A percentile compares a stretch with the other conserved stretches of the same genome.
Evolutionary conservation across 306 rosid species (phyloP).

Genomic region (Cicer arietinum): DNA sequence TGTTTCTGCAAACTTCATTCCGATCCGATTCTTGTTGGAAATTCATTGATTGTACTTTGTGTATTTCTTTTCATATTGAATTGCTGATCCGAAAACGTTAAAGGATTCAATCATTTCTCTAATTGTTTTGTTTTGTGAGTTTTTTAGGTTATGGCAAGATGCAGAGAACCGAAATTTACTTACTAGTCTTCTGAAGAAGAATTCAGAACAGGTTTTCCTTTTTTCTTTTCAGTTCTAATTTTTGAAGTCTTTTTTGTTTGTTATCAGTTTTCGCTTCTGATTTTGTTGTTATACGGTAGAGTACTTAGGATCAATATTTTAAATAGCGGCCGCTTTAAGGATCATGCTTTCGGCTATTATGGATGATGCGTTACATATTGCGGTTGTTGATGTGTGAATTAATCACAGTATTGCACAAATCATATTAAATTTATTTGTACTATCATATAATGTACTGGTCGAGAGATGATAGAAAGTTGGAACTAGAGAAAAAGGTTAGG

Average conservation of each 20-base stretch:
- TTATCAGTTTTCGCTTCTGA: neutral
- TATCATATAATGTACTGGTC: too few relatives aligned
- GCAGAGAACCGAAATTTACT: slow-evolving; percentile 87
- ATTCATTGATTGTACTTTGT: neutral
- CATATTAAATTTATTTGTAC: too few relatives aligned
- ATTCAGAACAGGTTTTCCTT: slow-evolving; percentile 68
- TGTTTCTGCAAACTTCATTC: slow-evolving; percentile 16
- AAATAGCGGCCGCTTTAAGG: too few relatives aligned
- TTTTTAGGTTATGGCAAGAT: slow-evolving; percentile 94
- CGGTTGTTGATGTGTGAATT: too few relatives aligned
- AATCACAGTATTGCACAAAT: too few relatives aligned
- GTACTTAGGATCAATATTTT: neutral
- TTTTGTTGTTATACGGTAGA: neutral
- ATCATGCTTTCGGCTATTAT: too few relatives aligned
- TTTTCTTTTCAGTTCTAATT: neutral
- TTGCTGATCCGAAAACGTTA: slow-evolving; percentile 18
- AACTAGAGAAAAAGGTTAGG: too few relatives aligned
- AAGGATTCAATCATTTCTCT: neutral
- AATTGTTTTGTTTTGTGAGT: slow-evolving; percentile 5
- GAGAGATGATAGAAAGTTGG: too few relatives aligned
- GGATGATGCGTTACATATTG: too few relatives aligned
- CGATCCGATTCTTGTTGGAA: slow-evolving; percentile 35
- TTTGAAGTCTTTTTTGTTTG: neutral
- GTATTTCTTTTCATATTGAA: neutral
- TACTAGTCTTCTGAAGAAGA: slow-evolving; percentile 66